Evolutionary conservation across 768 basidiomycete genomes (phyloP).

Genomic region (Boletus reticulatus): DNA sequence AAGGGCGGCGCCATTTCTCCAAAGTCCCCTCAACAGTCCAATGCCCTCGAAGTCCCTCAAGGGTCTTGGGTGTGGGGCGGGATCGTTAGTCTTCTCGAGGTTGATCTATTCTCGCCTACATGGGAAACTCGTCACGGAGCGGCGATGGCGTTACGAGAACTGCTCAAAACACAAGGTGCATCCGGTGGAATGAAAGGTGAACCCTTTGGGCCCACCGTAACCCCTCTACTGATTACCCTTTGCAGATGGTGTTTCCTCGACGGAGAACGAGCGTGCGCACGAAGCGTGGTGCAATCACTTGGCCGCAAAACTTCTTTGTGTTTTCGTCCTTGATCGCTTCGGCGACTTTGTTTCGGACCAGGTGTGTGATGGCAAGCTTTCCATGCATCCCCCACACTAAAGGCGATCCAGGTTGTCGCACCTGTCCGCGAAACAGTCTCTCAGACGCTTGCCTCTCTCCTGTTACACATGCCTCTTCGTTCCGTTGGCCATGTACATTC

Average conservation of each 20-base stretch:
- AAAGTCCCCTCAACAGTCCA: slow-evolving; percentile 72
- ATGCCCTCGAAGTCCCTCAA: slow-evolving; percentile 69
- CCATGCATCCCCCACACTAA: not conserved
- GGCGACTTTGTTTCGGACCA: slow-evolving; percentile 97
- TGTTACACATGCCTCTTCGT: slow-evolving; percentile 83
- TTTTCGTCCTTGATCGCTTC: slow-evolving; percentile 95
- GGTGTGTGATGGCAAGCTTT: slow-evolving; percentile 29
- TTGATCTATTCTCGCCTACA: slow-evolving; percentile 77
- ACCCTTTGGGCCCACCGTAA: not conserved
- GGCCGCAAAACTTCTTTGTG: slow-evolving; percentile 79
- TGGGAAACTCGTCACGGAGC: slow-evolving; percentile 98
- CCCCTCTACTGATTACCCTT: not conserved
- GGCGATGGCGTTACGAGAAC: slow-evolving; percentile 84
- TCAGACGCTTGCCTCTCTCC: slow-evolving; percentile 86
- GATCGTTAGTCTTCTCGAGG: slow-evolving; percentile 72
- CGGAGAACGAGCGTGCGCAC: slow-evolving; percentile 66
- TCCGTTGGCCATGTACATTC: slow-evolving; percentile 79
- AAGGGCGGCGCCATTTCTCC: slow-evolving; percentile 86
- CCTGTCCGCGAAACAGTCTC: slow-evolving; percentile 96
- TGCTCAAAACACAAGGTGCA: slow-evolving; percentile 80
- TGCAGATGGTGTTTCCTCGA: slow-evolving; percentile 48
- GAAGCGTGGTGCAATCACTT: slow-evolving; percentile 90
- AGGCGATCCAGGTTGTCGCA: slow-evolving; percentile 67
- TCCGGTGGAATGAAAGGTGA: slow-evolving; percentile 81
- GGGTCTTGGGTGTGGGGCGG: slow-evolving; percentile 89